A percentile compares a stretch with the other conserved stretches of the same genome.
Conservation (phyloP, 192 early-diverging fungal species). For the Coemansia sp. region DNA sequence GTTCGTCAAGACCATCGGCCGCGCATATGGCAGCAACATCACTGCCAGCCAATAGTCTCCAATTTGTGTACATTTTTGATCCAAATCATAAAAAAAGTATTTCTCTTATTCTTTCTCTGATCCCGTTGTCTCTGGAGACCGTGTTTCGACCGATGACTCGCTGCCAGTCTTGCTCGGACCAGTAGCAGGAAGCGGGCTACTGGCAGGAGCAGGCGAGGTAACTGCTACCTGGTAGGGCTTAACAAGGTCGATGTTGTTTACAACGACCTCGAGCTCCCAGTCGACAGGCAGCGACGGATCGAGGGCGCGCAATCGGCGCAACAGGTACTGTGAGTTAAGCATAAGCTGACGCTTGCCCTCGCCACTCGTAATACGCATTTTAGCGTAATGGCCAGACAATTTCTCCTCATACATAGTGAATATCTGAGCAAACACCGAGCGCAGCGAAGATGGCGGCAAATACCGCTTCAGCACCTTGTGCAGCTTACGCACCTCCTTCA, state of each 20-base stretch:
- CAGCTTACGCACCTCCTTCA: constrained; percentile 88
- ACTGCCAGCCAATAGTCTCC: not conserved
- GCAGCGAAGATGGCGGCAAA: constrained; percentile 68
- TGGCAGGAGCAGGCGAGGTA: not conserved
- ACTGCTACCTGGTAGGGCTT: constrained; percentile 42
- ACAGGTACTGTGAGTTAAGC: constrained; percentile 74
- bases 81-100: not conserved
- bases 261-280: constrained; percentile 70
- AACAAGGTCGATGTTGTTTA: constrained; percentile 77
- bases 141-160: not conserved
- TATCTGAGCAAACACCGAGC: constrained; percentile 76
- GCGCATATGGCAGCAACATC: constrained; percentile 48
- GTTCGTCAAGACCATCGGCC: constrained; percentile 40
- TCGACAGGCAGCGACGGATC: constrained; percentile 74
- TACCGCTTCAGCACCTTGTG: constrained; percentile 92
- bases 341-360: constrained; percentile 66
- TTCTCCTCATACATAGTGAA: constrained; percentile 74
- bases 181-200: not conserved
- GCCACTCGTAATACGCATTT: constrained; percentile 32
- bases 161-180: not conserved
- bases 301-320: constrained; percentile 64
- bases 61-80: not conserved
- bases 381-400: constrained; percentile 57
- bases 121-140: not conserved
- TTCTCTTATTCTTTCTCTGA: not conserved